Evolutionary conservation across 768 basidiomycete species (phyloP).

Genomic region (Xerocomellus amylosporus): DNA sequence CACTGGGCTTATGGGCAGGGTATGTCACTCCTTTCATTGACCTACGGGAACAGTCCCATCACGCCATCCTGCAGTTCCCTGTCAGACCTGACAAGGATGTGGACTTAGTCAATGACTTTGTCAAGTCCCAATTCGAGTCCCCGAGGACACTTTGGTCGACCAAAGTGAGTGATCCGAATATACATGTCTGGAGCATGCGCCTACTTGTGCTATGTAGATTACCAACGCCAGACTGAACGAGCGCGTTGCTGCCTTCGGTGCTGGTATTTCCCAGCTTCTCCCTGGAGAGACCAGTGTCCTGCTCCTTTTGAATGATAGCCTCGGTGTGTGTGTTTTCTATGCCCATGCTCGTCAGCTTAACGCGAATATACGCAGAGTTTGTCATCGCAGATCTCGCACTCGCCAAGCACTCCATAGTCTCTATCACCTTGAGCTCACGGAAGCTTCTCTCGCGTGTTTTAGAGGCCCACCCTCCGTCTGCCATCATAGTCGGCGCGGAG

Average conservation of each 20-base stretch:
- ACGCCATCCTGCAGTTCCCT: conserved; percentile 55
- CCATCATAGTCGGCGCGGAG: conserved; percentile 66
- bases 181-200: background rate
- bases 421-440: conserved; percentile 60
- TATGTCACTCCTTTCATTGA: conserved; percentile 35
- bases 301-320: conserved; percentile 73
- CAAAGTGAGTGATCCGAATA: conserved; percentile 45
- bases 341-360: background rate
- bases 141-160: conserved; percentile 78
- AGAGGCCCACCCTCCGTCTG: conserved; percentile 64
- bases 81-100: conserved; percentile 69
- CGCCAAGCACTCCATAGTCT: conserved; percentile 63
- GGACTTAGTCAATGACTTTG: conserved; percentile 60
- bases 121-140: conserved; percentile 63
- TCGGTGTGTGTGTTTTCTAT: conserved; percentile 47
- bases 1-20: conserved; percentile 79
- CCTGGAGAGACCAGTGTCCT: conserved; percentile 64
- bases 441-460: conserved; percentile 62
- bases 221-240: conserved; percentile 70
- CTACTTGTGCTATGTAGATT: conserved; percentile 45
- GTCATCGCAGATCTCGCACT: conserved; percentile 78
- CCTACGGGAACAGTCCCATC: background rate
- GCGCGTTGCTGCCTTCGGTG: conserved; percentile 69
- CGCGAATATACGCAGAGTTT: conserved; percentile 51
- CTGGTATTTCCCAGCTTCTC: conserved; percentile 60